phyloP scores from a whole-genome alignment of 225 moss, liverwort and hornwort species.

The Sphagnum tenellum region DNA sequence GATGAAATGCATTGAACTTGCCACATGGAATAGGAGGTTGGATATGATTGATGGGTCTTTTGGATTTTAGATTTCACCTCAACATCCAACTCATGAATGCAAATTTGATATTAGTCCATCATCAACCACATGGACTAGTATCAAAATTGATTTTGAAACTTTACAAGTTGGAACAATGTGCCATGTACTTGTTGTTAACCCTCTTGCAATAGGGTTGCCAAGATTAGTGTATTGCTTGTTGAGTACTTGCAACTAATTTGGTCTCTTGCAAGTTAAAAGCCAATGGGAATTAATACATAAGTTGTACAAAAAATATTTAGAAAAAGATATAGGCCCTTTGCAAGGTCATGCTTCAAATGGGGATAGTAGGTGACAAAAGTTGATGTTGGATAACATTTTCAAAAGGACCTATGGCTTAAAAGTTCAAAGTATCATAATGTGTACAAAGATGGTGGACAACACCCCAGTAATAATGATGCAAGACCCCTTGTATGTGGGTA shows the following conservation, averaged over 20 bases:
- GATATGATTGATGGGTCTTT: neutral
- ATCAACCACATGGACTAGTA: neutral
- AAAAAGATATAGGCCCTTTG: neutral
- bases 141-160: neutral
- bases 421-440: too few relatives aligned
- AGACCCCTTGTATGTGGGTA: too few relatives aligned
- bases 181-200: neutral
- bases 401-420: too few relatives aligned
- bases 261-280: neutral
- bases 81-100: neutral
- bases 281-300: neutral
- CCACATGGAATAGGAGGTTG: conserved; percentile 2
- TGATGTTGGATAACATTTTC: neutral
- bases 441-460: neutral
- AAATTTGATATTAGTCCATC: neutral
- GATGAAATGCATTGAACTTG: neutral
- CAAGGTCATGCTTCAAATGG: neutral
- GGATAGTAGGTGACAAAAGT: neutral
- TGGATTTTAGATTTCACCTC: neutral
- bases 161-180: neutral
- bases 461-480: too few relatives aligned
- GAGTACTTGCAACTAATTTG: neutral
- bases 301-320: neutral
- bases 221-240: neutral
- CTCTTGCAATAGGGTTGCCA: neutral